Evolutionary conservation across 805 yeast species (phyloP).

Genomic region (Metschnikowia proteae): DNA sequence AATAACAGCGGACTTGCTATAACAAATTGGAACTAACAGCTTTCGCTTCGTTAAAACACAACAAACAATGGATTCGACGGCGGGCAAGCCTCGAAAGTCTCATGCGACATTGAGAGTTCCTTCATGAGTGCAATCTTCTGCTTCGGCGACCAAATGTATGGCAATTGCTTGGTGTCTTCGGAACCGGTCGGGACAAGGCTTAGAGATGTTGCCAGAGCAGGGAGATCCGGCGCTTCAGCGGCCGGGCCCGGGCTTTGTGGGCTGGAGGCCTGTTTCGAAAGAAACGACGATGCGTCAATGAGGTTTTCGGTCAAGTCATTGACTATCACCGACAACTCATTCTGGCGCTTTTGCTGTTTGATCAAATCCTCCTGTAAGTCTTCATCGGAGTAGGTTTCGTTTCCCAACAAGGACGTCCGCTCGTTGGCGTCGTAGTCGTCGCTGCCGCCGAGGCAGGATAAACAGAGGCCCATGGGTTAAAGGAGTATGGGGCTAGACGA

Average conservation of each 20-base stretch:
- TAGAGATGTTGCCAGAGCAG: slow-evolving; percentile 7
- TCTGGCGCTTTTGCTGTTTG: slow-evolving; percentile 44
- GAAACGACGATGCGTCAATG: slow-evolving; percentile 36
- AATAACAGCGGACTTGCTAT: too few relatives aligned
- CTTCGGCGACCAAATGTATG: slow-evolving; percentile 21
- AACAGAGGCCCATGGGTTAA: slow-evolving; percentile 43
- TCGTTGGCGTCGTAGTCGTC: slow-evolving; percentile 39
- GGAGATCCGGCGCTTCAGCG: slow-evolving; percentile 10
- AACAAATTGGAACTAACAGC: too few relatives aligned
- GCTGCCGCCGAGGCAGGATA: slow-evolving; percentile 40
- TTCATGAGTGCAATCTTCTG: slow-evolving; percentile 24
- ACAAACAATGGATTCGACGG: slow-evolving; percentile 15
- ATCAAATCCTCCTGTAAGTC: slow-evolving; percentile 32
- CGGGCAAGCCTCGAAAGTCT: slow-evolving; percentile 10
- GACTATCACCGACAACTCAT: slow-evolving; percentile 44
- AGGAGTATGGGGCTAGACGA: too few relatives aligned
- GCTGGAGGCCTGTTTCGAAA: slow-evolving; percentile 11
- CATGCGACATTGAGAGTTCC: slow-evolving; percentile 18
- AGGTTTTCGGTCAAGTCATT: slow-evolving; percentile 36
- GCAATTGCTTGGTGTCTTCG: slow-evolving; percentile 18
- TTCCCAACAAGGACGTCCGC: slow-evolving; percentile 33
- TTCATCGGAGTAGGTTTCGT: slow-evolving; percentile 28
- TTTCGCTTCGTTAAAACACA: slow-evolving; percentile 11
- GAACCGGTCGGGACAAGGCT: slow-evolving; percentile 9
- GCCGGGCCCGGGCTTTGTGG: slow-evolving; percentile 7